Evolutionary conservation across 768 basidiomycete species (phyloP), one percentile per base, ranked within the genome.

Genomic region (Russula sp.): DNA sequence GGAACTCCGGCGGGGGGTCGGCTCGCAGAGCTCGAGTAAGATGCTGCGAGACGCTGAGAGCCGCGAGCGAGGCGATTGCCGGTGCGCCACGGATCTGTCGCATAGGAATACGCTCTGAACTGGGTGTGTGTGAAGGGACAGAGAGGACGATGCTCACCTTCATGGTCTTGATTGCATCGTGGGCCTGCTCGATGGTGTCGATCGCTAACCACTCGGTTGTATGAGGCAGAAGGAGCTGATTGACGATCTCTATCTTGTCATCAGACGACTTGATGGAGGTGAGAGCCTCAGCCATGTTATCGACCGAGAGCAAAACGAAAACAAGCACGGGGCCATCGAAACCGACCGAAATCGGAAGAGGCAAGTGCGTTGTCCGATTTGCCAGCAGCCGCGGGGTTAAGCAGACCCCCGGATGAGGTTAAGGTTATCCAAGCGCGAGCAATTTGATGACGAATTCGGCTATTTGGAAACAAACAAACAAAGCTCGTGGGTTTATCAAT

Each of bases 91-190:
- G 86, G 66, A 89, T 89, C 84, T 86, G 64, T 22, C 38, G 9
- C 25, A 43, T 13, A 43, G 41, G n/a, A 47, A 53, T 41, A 5
- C 11, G 3, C 18, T 35, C 20, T 48, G 22, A 9, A 18, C 7
- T n/a, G 41, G 22, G 18, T 11, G 9, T 13, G 13, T n/a, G 57
- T 22, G 48, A 6, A 10, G 5, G 38, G 43, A n/a, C 5, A 25
- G 38, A 39, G 7, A n/a, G 45, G 13, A 22, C 14, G 20, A 22
- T 46, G 64, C 71, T 20, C 60, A 87, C 93, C 82, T 93, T 95
- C 95, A 98, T 98, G 16, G 87, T 80, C 75, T 92, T 95, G 75
- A 98, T 98, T 18, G 94, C 95, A 69, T 93, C 90, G 74, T 90
- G 88, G 0, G 94, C 95, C 35, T 93, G 83, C 55, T 93, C 84